Percentiles rank a stretch among this genome's conserved stretches.
phyloP scores from a whole-genome alignment of 192 early-diverging fungal genomes.

The Polychytrium aggregatum region DNA sequence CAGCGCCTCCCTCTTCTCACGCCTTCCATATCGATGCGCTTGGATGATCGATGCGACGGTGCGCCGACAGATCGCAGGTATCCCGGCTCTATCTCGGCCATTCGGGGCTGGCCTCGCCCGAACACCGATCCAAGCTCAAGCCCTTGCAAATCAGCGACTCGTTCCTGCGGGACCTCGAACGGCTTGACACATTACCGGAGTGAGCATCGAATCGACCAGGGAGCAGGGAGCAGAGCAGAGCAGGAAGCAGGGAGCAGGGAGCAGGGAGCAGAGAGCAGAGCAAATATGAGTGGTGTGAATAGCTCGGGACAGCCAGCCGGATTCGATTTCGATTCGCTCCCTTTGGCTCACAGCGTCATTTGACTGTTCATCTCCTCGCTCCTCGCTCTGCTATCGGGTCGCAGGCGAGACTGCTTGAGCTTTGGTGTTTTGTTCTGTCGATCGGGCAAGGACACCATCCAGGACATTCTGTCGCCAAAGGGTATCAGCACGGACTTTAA shows the following conservation, averaged over 20 bases:
- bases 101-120: slow-evolving; percentile 43
- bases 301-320: neutral
- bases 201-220: slow-evolving; percentile 16
- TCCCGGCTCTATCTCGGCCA: slow-evolving; percentile 55
- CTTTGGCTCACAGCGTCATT: too few relatives aligned
- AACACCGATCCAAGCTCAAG: slow-evolving; percentile 45
- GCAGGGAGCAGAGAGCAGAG: slow-evolving; percentile 54
- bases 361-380: too few relatives aligned
- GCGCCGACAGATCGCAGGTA: slow-evolving; percentile 25
- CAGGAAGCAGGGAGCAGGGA: too few relatives aligned
- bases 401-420: slow-evolving; percentile 57
- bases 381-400: too few relatives aligned
- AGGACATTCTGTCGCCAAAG: slow-evolving; percentile 37
- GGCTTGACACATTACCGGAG: slow-evolving; percentile 56
- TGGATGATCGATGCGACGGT: too few relatives aligned
- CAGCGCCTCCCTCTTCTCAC: neutral
- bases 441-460: slow-evolving; percentile 34
- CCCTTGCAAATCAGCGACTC: slow-evolving; percentile 55
- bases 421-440: slow-evolving; percentile 52
- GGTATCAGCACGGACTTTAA: slow-evolving; percentile 47
- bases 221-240: slow-evolving; percentile 1
- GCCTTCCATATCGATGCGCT: neutral
- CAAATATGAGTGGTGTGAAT: neutral
- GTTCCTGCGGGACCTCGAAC: slow-evolving; percentile 48
- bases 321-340: too few relatives aligned